A percentile compares a stretch with the other conserved stretches of the same genome.
phyloP scores from a whole-genome alignment of 345 rosid genomes.

The Murraya koenigii region DNA sequence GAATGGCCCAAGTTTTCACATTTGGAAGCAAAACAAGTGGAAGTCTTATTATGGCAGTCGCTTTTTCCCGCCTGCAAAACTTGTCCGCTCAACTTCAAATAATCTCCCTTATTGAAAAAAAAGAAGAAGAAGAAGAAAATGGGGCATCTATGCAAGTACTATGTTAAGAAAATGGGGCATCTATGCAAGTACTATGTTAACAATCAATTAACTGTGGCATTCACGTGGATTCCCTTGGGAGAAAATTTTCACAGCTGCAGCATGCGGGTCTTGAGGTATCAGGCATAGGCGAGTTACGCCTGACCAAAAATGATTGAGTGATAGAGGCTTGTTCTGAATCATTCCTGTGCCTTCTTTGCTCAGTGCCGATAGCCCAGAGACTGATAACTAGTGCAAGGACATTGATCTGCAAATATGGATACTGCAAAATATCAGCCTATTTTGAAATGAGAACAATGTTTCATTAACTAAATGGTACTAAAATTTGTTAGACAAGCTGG shows the following conservation, averaged over 20 bases:
- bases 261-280: constrained; percentile 20
- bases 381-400: constrained; percentile 24
- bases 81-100: no score
- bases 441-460: background rate
- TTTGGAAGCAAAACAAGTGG: no score
- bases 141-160: background rate
- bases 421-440: background rate
- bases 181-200: background rate
- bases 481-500: no score
- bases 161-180: background rate
- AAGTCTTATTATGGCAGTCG: no score
- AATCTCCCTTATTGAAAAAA: background rate
- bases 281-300: constrained; percentile 22
- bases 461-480: no score
- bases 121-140: background rate
- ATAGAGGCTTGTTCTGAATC: constrained; percentile 11
- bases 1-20: no score
- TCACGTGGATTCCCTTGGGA: background rate
- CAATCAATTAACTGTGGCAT: constrained; percentile 1
- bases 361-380: constrained; percentile 32
- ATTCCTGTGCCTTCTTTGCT: constrained; percentile 14
- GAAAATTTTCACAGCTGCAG: constrained; percentile 19
- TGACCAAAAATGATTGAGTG: constrained; percentile 47
- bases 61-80: no score
- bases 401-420: constrained; percentile 28